Conservation (phyloP, 345 rosid species). For the Syzygium jambos region DNA sequence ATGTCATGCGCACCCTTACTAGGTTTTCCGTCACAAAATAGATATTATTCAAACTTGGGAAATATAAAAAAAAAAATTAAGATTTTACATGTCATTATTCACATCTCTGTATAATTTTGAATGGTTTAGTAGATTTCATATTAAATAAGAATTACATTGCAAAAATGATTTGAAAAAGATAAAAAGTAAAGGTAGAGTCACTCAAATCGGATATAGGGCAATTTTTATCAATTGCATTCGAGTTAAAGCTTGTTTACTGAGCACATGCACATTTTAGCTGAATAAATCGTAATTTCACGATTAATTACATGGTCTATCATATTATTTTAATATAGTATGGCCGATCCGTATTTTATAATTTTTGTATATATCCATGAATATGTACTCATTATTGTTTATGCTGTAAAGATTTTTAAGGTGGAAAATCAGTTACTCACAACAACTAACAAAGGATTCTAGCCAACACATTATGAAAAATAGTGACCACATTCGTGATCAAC, state of each 20-base stretch:
- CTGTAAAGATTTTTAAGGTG: background rate
- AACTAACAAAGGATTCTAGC: background rate
- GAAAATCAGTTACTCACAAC: background rate
- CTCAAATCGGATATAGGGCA: background rate
- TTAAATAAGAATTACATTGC: background rate
- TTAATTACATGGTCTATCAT: background rate
- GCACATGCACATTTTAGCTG: background rate
- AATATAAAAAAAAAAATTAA: too few relatives aligned
- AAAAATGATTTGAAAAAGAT: background rate
- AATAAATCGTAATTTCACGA: background rate
- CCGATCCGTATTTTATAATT: background rate
- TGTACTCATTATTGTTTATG: rapidly evolving
- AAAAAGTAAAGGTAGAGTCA: background rate
- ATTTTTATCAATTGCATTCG: background rate
- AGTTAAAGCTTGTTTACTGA: background rate
- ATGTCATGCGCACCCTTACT: too few relatives aligned
- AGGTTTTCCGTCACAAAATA: too few relatives aligned
- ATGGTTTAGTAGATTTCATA: background rate
- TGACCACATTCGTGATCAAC: background rate
- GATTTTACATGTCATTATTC: background rate
- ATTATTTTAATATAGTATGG: background rate
- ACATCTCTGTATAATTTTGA: background rate
- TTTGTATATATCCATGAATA: background rate
- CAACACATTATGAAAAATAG: background rate
- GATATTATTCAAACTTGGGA: background rate